Conservation (phyloP, 805 yeast species). For the Myxozyma vanderwaltii region DNA sequence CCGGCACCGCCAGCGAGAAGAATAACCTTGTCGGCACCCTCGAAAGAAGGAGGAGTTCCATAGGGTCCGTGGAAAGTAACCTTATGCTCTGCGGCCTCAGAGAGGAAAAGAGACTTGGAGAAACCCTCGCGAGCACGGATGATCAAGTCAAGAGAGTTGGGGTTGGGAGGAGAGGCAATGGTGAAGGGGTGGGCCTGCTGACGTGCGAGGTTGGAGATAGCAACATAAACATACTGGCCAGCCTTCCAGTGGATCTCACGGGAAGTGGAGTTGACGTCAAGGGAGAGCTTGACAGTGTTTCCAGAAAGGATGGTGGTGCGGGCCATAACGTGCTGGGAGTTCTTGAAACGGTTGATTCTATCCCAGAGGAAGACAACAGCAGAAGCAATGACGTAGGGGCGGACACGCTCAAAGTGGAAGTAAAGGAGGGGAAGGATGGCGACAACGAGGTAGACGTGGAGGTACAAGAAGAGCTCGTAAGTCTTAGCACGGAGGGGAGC, state of each 20-base stretch:
- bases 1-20: conserved; percentile 43
- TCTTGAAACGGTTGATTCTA: conserved; percentile 32
- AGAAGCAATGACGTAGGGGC: conserved; percentile 33
- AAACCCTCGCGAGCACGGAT: conserved; percentile 41
- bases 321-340: conserved; percentile 28
- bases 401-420: conserved; percentile 35
- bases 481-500: conserved; percentile 33
- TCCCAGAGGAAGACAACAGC: conserved; percentile 35
- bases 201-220: conserved; percentile 27
- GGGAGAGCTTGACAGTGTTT: conserved; percentile 33
- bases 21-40: conserved; percentile 34
- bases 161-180: conserved; percentile 35
- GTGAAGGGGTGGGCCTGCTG: conserved; percentile 36
- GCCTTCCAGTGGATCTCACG: conserved; percentile 35
- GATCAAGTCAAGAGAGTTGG: conserved; percentile 37
- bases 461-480: conserved; percentile 32
- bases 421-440: conserved; percentile 33
- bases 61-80: conserved; percentile 36
- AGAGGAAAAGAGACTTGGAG: conserved; percentile 35
- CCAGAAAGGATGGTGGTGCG: conserved; percentile 33
- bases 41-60: conserved; percentile 33
- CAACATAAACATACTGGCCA: conserved; percentile 34
- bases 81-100: conserved; percentile 31
- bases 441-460: conserved; percentile 34
- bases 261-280: conserved; percentile 31